phyloP scores from a whole-genome alignment of 306 rosid genomes.

The Lathyrus tuberosus region DNA sequence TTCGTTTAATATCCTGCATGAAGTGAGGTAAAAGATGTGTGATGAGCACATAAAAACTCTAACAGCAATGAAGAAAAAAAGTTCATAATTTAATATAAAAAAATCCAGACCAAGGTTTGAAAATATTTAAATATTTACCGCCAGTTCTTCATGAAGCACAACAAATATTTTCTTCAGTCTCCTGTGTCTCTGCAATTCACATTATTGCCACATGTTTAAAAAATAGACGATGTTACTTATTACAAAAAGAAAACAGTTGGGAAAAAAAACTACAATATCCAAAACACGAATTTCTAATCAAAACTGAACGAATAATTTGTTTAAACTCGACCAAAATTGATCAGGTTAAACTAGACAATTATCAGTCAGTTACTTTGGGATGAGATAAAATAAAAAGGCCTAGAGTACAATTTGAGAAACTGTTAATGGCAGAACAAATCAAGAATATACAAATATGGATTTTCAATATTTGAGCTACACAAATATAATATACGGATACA shows the following conservation, averaged over 20 bases:
- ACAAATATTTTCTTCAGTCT: constrained; percentile 87
- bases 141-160: constrained; percentile 81
- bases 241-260: background rate
- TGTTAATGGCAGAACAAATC: background rate
- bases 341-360: constrained; percentile 15
- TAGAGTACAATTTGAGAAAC: background rate
- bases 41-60: constrained; percentile 15
- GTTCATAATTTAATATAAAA: background rate
- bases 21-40: constrained; percentile 17
- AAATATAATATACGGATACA: constrained; percentile 8
- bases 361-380: constrained; percentile 1
- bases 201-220: constrained; percentile 31
- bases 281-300: constrained; percentile 11
- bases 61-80: background rate
- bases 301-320: constrained; percentile 23
- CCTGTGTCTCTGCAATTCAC: constrained; percentile 80
- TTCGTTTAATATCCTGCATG: constrained; percentile 74
- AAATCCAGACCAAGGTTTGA: constrained; percentile 16
- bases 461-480: constrained; percentile 28
- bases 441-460: constrained; percentile 16
- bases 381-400: background rate
- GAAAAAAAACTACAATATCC: background rate
- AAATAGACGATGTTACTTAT: background rate
- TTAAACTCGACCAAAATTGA: constrained; percentile 17
- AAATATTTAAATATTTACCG: constrained; percentile 53